Evolutionary conservation across 2,329 filamentous ascomycete genomes (phyloP).

Genomic region (Alternaria gaisen): DNA sequence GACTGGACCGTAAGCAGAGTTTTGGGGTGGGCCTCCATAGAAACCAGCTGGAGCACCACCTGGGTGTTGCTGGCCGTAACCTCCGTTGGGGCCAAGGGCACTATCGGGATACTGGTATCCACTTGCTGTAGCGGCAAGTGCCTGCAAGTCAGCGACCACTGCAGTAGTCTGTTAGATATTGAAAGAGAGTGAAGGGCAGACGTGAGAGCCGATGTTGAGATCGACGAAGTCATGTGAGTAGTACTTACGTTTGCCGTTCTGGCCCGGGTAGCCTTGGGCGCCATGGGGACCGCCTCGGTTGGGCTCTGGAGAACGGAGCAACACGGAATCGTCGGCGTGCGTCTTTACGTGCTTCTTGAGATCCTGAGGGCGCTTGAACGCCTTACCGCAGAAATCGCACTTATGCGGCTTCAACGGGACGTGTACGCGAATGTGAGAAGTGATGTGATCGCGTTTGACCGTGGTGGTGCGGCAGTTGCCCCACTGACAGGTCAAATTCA

Average conservation of each 20-base stretch:
- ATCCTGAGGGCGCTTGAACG: constrained; percentile 98
- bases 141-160: constrained; percentile 59
- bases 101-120: constrained; percentile 59
- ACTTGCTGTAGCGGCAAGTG: constrained; percentile 59
- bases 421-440: constrained; percentile 97
- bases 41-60: constrained; percentile 57
- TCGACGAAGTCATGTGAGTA: constrained; percentile 11
- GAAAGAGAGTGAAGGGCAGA: constrained; percentile 28
- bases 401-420: constrained; percentile 99
- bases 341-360: constrained; percentile 99
- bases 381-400: constrained; percentile 98
- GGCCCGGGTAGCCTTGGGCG: constrained; percentile 46
- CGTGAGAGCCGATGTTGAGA: neutral
- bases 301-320: constrained; percentile 70
- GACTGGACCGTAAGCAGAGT: constrained; percentile 70
- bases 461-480: constrained; percentile 94
- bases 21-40: constrained; percentile 64
- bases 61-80: constrained; percentile 62
- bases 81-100: constrained; percentile 46
- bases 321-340: constrained; percentile 92
- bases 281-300: constrained; percentile 55
- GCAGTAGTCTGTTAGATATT: constrained; percentile 47
- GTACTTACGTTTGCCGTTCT: constrained; percentile 53
- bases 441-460: constrained; percentile 99
- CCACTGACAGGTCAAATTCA: constrained; percentile 98